Conservation (phyloP, 2,329 filamentous ascomycete genomes). For the Nectriaceae sp. region DNA sequence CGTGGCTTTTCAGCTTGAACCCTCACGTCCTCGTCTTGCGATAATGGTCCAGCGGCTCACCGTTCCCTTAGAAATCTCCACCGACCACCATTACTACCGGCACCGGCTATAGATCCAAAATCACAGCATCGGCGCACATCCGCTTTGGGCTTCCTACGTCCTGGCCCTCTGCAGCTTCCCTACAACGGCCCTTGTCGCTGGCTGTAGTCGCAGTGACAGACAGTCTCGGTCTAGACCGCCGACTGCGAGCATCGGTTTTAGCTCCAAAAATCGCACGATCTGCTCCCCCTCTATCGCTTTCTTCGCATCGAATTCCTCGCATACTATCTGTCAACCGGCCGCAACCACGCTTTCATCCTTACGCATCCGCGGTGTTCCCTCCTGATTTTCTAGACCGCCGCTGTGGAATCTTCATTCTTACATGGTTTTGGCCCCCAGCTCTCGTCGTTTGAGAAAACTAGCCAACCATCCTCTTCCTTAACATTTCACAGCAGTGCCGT, state of each 20-base stretch:
- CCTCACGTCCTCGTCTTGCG: too few relatives aligned
- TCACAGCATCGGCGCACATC: conserved; percentile 10
- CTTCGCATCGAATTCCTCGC: conserved; percentile 30
- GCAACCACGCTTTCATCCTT: too few relatives aligned
- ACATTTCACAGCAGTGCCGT: conserved; percentile 2
- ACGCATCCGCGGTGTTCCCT: conserved; percentile 14
- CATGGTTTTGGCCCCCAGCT: conserved; percentile 2
- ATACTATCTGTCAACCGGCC: conserved; percentile 24
- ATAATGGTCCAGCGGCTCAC: background rate
- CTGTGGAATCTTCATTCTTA: conserved; percentile 12
- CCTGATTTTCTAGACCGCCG: conserved; percentile 18
- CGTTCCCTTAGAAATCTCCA: background rate
- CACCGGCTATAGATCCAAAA: too few relatives aligned
- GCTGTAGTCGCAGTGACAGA: conserved; percentile 5
- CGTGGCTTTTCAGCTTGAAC: too few relatives aligned
- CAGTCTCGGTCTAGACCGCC: conserved; percentile 23
- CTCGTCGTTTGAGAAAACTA: background rate
- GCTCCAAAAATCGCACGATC: conserved; percentile 31
- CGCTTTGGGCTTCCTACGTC: conserved; percentile 5
- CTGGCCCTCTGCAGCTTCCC: conserved; percentile 9
- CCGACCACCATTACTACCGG: too few relatives aligned
- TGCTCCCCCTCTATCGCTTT: conserved; percentile 26
- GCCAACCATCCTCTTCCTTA: conserved; percentile 5
- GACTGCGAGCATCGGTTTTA: conserved; percentile 25
- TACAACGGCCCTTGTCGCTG: conserved; percentile 18